Evolutionary conservation across 176 grass and related monocot genomes (phyloP), one percentile per base, ranked within the genome.

Genomic region (Microstegium vimineum): DNA sequence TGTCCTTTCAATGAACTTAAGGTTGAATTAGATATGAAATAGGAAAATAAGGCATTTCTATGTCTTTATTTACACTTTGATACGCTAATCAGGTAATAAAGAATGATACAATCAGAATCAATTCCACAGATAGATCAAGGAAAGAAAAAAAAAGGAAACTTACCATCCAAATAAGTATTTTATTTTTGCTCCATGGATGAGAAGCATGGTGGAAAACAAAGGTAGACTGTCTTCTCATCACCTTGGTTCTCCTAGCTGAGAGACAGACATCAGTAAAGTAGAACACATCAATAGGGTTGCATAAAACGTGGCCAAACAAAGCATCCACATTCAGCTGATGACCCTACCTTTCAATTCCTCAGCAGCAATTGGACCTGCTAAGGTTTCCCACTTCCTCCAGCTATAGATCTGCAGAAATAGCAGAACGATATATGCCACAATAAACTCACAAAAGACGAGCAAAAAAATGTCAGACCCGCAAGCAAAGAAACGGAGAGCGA

Each of bases 111-210:
- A 42, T 70, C 60, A 26, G 27, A 82, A 71, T 43, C 0, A 4
- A 42, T 33, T 27, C 62, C n/a, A 42, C 7, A 57, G 8, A 23
- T n/a, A 78, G 32, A 2, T 30, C n/a, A 11, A 23, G 30, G 11
- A 40, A 41, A 14, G 13, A 67, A 20, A 5, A 64, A 40, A 38
- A 71, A 30, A 47, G 8, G 26, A n/a, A 36, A 14, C 72, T 76
- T 85, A 98, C 92, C 95, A 98, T 98, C 95, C 95, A 95, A 69
- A 98, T 93, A 69, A 98, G 89, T 84, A 98, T 71, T 90, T 86
- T 93, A 60, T 91, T 95, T 82, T 93, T 98, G 92, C 90, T 98
- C 92, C 95, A 98, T 46, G 95, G 95, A 89, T 98, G 95, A 85
- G 95, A 98, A 69, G 90, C 73, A 83, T 93, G 76, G 62, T 93